Evolutionary conservation across 768 basidiomycete species (phyloP).

Genomic region (Russula compacta): DNA sequence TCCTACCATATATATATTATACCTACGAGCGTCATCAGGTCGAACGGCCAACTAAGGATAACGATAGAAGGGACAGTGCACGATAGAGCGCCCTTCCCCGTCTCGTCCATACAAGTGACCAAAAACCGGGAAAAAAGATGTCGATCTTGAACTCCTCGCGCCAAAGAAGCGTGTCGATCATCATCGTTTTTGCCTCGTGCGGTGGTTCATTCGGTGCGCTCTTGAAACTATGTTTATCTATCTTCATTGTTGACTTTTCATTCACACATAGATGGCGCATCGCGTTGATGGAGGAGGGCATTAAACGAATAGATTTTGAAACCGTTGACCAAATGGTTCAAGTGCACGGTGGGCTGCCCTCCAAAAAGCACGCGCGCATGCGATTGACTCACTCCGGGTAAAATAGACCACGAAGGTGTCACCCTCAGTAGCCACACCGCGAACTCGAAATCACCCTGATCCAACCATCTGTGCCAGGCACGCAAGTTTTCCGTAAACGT

Average conservation of each 20-base stretch:
- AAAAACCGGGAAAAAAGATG: conserved; percentile 33
- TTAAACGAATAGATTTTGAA: conserved; percentile 58
- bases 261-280: conserved; percentile 57
- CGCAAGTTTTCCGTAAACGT: conserved; percentile 76
- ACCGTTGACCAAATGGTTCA: conserved; percentile 35
- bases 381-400: background rate
- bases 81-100: conserved; percentile 58
- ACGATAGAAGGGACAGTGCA: conserved; percentile 37
- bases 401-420: conserved; percentile 67
- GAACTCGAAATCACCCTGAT: conserved; percentile 47
- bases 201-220: conserved; percentile 61
- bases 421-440: conserved; percentile 54
- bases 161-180: conserved; percentile 64
- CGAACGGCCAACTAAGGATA: background rate
- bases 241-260: background rate
- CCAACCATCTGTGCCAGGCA: conserved; percentile 33
- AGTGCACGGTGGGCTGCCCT: conserved; percentile 15
- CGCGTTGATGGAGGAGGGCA: conserved; percentile 62
- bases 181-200: conserved; percentile 48
- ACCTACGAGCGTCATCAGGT: conserved; percentile 17
- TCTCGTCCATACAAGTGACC: conserved; percentile 63
- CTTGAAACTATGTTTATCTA: background rate
- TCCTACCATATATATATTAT: conserved; percentile 74
- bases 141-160: conserved; percentile 56
- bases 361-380: background rate